These are phyloP conservation scores for Eustoma russellianum DNA, from an alignment of 257 asterid species.

Conservation along the genomic window DNA sequence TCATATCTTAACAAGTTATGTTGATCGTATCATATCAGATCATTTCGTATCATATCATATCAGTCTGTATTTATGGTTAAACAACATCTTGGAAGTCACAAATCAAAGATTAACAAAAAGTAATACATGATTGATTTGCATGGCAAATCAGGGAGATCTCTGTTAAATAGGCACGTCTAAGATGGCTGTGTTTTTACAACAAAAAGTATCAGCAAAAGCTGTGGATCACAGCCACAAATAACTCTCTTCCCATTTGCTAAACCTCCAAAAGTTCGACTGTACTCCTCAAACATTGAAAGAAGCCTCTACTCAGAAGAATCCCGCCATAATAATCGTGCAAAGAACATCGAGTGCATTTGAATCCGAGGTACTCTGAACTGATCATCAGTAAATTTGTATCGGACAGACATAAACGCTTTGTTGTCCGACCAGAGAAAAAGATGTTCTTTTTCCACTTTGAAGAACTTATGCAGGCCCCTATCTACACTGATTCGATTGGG, in stretches of 20 bases:
- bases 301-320: constrained; percentile 20
- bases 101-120: constrained; percentile 2
- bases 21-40: no score
- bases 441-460: not conserved
- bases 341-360: constrained; percentile 24
- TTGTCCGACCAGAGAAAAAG: not conserved
- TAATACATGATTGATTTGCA: constrained; percentile 10
- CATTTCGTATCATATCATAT: no score
- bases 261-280: constrained; percentile 10
- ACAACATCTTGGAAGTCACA: constrained; percentile 13
- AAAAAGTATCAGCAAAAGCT: not conserved
- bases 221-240: not conserved
- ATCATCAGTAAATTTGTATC: not conserved
- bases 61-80: no score
- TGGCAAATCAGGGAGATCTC: constrained; percentile 12
- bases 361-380: constrained; percentile 6
- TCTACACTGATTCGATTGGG: constrained; percentile 50
- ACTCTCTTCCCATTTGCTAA: constrained; percentile 9
- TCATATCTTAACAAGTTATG: no score
- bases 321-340: constrained; percentile 28
- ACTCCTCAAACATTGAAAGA: constrained; percentile 22
- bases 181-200: constrained; percentile 9
- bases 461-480: not conserved
- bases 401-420: not conserved
- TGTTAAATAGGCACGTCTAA: constrained; percentile 10